phyloP scores from a whole-genome alignment of 768 basidiomycete genomes.

The Mycena olivaceomarginata region DNA sequence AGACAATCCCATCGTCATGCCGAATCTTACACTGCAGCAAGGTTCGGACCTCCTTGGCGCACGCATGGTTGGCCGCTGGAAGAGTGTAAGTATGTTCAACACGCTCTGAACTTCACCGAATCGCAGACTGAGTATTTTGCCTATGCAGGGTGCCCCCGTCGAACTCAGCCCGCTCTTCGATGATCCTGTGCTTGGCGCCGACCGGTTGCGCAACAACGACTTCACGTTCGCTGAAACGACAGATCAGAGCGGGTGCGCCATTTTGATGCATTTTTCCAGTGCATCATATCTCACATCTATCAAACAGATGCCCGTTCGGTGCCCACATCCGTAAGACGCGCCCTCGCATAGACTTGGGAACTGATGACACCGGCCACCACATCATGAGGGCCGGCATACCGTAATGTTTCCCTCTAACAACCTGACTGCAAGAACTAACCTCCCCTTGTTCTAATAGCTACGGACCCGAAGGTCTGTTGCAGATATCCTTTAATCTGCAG shows the following conservation, averaged over 20 bases:
- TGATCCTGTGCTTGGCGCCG: not conserved
- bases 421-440: no score
- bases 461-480: not conserved
- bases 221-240: not conserved
- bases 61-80: not conserved
- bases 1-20: no score
- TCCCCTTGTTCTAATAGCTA: no score
- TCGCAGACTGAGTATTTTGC: no score
- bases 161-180: not conserved
- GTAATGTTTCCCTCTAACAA: no score
- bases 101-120: no score
- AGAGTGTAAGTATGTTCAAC: conserved; percentile 30
- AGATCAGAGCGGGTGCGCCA: not conserved
- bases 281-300: not conserved
- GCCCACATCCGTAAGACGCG: no score
- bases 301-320: not conserved
- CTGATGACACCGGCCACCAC: not conserved
- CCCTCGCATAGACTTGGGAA: not conserved
- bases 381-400: not conserved
- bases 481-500: not conserved
- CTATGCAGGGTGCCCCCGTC: not conserved
- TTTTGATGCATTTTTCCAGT: not conserved
- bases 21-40: no score
- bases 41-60: no score
- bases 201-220: not conserved